These are phyloP conservation scores for Lyophyllum atratum DNA, from an alignment of 768 basidiomycete genomes.

Conservation along the genomic window DNA sequence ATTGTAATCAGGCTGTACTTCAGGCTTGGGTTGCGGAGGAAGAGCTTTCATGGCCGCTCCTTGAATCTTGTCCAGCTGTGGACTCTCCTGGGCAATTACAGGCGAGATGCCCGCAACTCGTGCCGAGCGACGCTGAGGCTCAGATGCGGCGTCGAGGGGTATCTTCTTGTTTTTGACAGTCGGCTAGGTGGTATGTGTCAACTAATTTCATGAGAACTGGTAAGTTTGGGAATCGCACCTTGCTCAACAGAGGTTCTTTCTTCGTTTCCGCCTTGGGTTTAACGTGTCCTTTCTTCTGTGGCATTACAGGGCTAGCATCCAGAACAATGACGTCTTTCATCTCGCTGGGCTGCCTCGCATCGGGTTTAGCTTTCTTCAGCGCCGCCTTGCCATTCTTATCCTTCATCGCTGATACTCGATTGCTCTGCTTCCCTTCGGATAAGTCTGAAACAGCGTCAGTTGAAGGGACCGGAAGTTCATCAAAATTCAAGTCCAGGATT, in stretches of 20 bases:
- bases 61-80: background rate
- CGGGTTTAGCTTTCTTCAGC: conserved; percentile 1
- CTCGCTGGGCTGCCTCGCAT: background rate
- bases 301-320: background rate
- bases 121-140: conserved; percentile 13
- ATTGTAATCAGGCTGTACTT: background rate
- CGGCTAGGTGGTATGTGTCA: background rate
- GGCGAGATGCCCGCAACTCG: conserved; percentile 4
- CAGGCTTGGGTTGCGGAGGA: background rate
- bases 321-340: background rate
- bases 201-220: background rate
- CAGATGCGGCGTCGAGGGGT: background rate
- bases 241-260: background rate
- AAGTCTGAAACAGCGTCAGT: background rate
- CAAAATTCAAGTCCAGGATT: conserved; percentile 26
- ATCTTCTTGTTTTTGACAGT: background rate
- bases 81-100: background rate
- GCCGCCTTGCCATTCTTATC: conserved; percentile 25
- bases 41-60: background rate
- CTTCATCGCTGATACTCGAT: conserved; percentile 29
- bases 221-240: background rate
- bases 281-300: background rate
- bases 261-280: background rate
- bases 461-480: conserved; percentile 30
- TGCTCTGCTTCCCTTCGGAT: conserved; percentile 10